Evolutionary conservation across 2,329 filamentous ascomycete genomes (phyloP).

Genomic region (Rhytidhysteron rufulum): DNA sequence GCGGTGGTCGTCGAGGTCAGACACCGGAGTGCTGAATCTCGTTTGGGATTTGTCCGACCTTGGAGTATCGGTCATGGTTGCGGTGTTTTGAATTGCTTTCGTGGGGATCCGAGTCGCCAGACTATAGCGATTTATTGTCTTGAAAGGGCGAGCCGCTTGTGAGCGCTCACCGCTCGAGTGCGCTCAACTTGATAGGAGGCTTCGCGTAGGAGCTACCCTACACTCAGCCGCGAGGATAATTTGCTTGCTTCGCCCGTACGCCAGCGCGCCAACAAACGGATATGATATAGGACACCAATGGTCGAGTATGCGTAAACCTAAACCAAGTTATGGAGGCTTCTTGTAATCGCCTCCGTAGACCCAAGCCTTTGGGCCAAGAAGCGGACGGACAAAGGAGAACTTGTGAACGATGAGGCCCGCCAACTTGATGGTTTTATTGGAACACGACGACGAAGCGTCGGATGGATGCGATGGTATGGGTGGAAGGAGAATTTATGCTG

Average conservation of each 20-base stretch:
- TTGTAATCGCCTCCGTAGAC: slow-evolving; percentile 91
- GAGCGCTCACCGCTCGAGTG: slow-evolving; percentile 50
- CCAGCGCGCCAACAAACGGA: slow-evolving; percentile 11
- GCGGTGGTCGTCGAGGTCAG: slow-evolving; percentile 85
- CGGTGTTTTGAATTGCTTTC: not conserved
- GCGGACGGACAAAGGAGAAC: slow-evolving; percentile 77
- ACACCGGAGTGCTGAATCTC: slow-evolving; percentile 69
- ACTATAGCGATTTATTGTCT: slow-evolving; percentile 27
- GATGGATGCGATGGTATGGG: slow-evolving; percentile 8
- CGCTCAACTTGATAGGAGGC: slow-evolving; percentile 49
- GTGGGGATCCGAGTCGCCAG: slow-evolving; percentile 2
- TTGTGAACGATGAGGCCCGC: slow-evolving; percentile 72
- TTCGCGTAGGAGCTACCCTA: slow-evolving; percentile 46
- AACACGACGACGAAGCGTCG: slow-evolving; percentile 38
- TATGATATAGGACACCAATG: slow-evolving; percentile 4
- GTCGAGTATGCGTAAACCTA: slow-evolving; percentile 17
- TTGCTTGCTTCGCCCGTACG: slow-evolving; percentile 7
- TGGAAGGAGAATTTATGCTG: too few species aligned
- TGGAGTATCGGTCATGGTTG: slow-evolving; percentile 49
- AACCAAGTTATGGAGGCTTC: slow-evolving; percentile 89
- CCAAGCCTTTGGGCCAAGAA: slow-evolving; percentile 88
- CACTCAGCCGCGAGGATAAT: slow-evolving; percentile 36
- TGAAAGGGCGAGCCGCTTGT: slow-evolving; percentile 47
- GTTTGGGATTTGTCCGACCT: slow-evolving; percentile 65
- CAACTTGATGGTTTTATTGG: slow-evolving; percentile 75